A percentile compares a stretch with the other conserved stretches of the same genome.
Evolutionary conservation across 2,329 filamentous ascomycete species (phyloP).

Genomic region (Akanthomyces uredinophilus): DNA sequence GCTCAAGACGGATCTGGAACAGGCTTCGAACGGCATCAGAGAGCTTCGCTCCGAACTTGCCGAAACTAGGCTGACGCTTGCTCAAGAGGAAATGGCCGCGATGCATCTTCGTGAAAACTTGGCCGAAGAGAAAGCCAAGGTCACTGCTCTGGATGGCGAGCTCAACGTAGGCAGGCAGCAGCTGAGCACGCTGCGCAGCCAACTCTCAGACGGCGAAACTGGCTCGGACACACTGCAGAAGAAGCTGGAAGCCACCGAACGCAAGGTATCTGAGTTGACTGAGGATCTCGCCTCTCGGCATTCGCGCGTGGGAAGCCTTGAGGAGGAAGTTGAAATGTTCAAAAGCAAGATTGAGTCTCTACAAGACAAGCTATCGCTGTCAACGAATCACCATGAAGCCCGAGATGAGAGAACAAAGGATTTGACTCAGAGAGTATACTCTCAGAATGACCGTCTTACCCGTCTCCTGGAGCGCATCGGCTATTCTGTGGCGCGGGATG

Average conservation of each 20-base stretch:
- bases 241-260: constrained; percentile 70
- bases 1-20: constrained; percentile 59
- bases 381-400: constrained; percentile 58
- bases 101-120: constrained; percentile 50
- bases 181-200: constrained; percentile 60
- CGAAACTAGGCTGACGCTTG: constrained; percentile 46
- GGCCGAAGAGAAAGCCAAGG: constrained; percentile 49
- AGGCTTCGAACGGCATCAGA: constrained; percentile 48
- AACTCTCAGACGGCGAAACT: constrained; percentile 76
- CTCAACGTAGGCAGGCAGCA: constrained; percentile 63
- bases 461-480: constrained; percentile 82
- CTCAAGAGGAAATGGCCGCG: constrained; percentile 45
- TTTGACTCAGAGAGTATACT: constrained; percentile 75
- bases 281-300: constrained; percentile 70
- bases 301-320: constrained; percentile 68
- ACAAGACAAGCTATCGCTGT: constrained; percentile 45
- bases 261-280: constrained; percentile 59
- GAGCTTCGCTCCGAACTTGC: constrained; percentile 55
- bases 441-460: constrained; percentile 77
- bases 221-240: constrained; percentile 75
- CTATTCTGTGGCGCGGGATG: constrained; percentile 72
- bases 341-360: constrained; percentile 58
- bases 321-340: constrained; percentile 67
- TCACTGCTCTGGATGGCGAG: constrained; percentile 50
- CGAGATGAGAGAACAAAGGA: constrained; percentile 73